Evolutionary conservation across 2,329 filamentous ascomycete genomes (phyloP), one percentile per base, ranked within the genome.

Genomic region (Nemania serpens): DNA sequence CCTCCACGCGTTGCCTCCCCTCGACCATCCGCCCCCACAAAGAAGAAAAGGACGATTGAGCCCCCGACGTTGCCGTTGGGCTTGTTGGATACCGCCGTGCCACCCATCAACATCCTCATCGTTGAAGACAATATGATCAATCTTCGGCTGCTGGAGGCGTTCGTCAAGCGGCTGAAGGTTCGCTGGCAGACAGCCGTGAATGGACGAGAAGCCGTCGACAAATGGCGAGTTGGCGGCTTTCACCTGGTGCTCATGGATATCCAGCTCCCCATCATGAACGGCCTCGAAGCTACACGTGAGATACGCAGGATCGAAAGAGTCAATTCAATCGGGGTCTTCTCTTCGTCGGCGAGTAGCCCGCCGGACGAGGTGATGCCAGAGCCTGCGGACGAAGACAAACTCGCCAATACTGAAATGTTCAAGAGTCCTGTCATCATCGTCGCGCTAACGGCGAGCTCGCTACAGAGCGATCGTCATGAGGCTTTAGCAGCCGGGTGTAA

Each of bases 81-180:
- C 33, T 82, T 91, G 69, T 83, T 96, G 29, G 92, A 94, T 68
- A 89, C 88, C 55, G 88, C 88, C 1, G 92, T 98, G 0, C 95
- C 95, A 7, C 94, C 95, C 1, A 98, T 99, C 78, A 98, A 96
- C 69, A 93, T 98, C 7, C 82, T 99, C 45, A 97, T 99, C 62
- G 95, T 99, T 13, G 95, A 99, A 79, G 95, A 99, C 78, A 99
- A 99, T 75, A 93, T 95, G 65, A 98, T 99, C 82, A 99, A 98
- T 73, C 81, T 98, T 68, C 91, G 92, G 71, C 87, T 99, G 10
- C 81, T 99, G 37, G 94, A 97, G 73, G 93, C 93, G 1, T 96
- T 99, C 72, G 94, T 98, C 82, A 97, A 97, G 78, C 84, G 93
- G 50, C 82, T 99, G 51, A 97, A 97, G 73, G 95, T 99, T 6